Evolutionary conservation across 2,329 filamentous ascomycete species (phyloP), one percentile per base, ranked within the genome.

Genomic region (Pseudovirgaria hyperparasitica): DNA sequence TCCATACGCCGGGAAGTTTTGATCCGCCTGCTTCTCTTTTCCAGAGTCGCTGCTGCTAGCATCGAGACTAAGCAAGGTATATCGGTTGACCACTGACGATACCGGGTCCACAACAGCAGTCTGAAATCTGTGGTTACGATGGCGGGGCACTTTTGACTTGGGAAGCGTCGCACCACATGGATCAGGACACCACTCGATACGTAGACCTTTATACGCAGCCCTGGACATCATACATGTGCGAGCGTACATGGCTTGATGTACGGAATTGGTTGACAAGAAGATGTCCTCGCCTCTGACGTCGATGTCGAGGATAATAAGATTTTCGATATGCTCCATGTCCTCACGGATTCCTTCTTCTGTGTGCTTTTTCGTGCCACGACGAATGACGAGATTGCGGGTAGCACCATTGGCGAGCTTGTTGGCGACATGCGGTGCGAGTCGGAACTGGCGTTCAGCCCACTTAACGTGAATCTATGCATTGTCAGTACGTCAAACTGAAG

Each of bases 291-390:
- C 58, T 3, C 55, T 51, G 48, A 80, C 76, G 26, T 37, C 36
- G 23, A 90, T 56, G 22, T 67, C 67, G 41, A 90, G 62, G 8
- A 92, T 67, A 13, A 76, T 60, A 2, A 92, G 63, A 35, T 82
- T 81, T 57, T 87, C 75, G 33, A 92, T 87, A 46, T 92, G 82
- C 14, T 85, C 76, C 19, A 90, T 63, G 40, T 92, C 79, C 4
- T 75, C 65, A 8, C 77, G 72, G 36, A 92, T 72, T 10, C 56
- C 54, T 6, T 68, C 55, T 37, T 75, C 75, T 0, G 73, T 82
- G 38, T 80, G 28, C 57, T 65, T 28, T 57, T 57, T 39, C 61
- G 39, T 35, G 11, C 68, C 70, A 7, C 66, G 65, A 31, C 68
- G 67, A 22, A 92, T 67, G 12, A 86, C 56, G 19, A 92, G 50